These are phyloP conservation scores for Luzula sylvatica DNA, from an alignment of 176 grass and related monocot species.

Conservation along the genomic window DNA sequence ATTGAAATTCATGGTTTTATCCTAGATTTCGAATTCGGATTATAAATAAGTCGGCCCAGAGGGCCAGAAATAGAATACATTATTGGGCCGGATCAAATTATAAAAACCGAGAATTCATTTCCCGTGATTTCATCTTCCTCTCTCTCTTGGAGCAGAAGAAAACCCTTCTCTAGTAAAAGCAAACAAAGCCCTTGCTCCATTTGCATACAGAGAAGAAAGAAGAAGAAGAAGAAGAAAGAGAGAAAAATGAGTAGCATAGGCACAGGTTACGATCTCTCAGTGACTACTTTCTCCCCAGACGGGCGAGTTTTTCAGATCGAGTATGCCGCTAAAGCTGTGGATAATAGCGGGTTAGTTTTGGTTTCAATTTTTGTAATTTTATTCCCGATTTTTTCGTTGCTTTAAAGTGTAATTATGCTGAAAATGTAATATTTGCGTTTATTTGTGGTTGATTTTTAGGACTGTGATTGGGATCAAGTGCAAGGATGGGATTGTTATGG, in stretches of 20 bases:
- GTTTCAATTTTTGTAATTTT: not conserved
- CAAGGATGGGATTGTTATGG: slow-evolving; percentile 82
- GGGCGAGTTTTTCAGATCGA: slow-evolving; percentile 88
- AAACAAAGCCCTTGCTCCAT: slow-evolving; percentile 16
- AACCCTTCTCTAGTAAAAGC: slow-evolving; percentile 11
- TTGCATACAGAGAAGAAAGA: slow-evolving; percentile 6
- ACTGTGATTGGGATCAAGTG: slow-evolving; percentile 89
- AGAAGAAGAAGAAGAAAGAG: not conserved
- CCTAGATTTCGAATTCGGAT: no score
- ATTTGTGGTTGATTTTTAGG: slow-evolving; percentile 22
- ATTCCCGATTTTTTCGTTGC: not conserved
- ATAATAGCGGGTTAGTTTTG: slow-evolving; percentile 70
- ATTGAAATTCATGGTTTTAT: no score
- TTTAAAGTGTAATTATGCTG: not conserved
- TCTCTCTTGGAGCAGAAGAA: slow-evolving; percentile 30
- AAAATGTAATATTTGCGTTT: slow-evolving; percentile 7
- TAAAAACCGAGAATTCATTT: no score
- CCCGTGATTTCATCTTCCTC: no score
- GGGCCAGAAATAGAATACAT: no score
- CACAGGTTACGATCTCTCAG: slow-evolving; percentile 82
- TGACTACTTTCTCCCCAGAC: slow-evolving; percentile 82
- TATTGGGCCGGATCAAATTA: no score
- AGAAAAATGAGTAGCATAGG: slow-evolving; percentile 80
- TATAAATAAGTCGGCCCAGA: no score
- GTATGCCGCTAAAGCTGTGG: slow-evolving; percentile 80